Percentiles rank a stretch among this genome's conserved stretches.
Conservation (phyloP, 108 stramenopile species). For the Craspedostauros australis region DNA sequence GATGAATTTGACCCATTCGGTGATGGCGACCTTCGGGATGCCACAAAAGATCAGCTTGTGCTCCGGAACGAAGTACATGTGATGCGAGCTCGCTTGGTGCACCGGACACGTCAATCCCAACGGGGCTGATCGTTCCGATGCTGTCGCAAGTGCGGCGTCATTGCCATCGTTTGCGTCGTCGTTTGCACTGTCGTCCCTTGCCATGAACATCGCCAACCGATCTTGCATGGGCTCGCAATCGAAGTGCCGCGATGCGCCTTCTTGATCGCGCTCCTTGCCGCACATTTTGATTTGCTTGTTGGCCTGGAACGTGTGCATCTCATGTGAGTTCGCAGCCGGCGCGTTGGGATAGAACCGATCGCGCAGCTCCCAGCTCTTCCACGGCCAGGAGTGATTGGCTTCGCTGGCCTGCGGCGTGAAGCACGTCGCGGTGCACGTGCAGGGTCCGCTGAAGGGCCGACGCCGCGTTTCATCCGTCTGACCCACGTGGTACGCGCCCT, state of each 20-base stretch:
- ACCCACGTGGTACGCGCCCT: too few relatives aligned
- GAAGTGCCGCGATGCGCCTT: background rate
- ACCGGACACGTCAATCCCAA: too few relatives aligned
- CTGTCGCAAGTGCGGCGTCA: background rate
- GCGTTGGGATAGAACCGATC: background rate
- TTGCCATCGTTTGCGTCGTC: background rate
- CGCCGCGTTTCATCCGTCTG: too few relatives aligned
- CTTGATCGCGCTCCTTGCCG: background rate
- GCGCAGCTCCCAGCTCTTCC: conserved; percentile 4
- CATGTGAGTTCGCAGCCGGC: background rate
- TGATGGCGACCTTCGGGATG: conserved; percentile 44
- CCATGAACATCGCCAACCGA: background rate
- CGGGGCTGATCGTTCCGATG: background rate
- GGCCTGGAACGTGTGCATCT: background rate
- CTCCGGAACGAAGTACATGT: conserved; percentile 27
- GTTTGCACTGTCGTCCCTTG: background rate
- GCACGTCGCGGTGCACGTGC: conserved; percentile 11
- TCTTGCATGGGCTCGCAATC: background rate
- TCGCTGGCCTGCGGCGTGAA: conserved; percentile 15
- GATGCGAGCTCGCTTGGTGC: conserved; percentile 7
- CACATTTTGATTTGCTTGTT: background rate
- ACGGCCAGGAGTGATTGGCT: conserved; percentile 4
- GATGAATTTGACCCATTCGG: conserved; percentile 44
- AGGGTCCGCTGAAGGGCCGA: background rate
- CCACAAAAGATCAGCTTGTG: conserved; percentile 50